Conservation (phyloP, 1,284 basidiomycete genomes). For the Schizophyllum commune region DNA sequence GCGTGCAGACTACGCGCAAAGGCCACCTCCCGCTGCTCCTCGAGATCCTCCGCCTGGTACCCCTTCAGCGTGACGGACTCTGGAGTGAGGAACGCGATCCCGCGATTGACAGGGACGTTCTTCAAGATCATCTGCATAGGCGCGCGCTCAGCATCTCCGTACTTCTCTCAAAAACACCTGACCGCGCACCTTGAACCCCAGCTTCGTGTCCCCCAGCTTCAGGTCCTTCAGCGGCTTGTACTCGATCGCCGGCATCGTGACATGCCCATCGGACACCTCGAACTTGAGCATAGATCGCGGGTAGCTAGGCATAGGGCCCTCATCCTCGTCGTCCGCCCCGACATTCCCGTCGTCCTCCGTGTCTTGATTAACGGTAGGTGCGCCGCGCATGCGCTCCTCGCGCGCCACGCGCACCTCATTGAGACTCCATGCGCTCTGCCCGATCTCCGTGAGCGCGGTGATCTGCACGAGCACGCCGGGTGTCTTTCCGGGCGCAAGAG, state of each 20-base stretch:
- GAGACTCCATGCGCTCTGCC: slow-evolving; percentile 60
- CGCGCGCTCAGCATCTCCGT: slow-evolving; percentile 1
- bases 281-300: slow-evolving; percentile 63
- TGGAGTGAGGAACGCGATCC: slow-evolving; percentile 65
- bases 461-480: slow-evolving; percentile 61
- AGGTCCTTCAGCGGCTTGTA: slow-evolving; percentile 51
- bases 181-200: slow-evolving; percentile 64
- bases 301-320: slow-evolving; percentile 67
- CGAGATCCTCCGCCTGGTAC: slow-evolving; percentile 50
- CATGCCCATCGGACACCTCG: slow-evolving; percentile 58
- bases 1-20: slow-evolving; percentile 48
- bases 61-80: slow-evolving; percentile 50
- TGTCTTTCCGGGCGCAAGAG: slow-evolving; percentile 19
- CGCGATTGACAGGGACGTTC: slow-evolving; percentile 51
- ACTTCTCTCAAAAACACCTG: background rate
- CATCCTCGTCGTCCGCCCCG: slow-evolving; percentile 44
- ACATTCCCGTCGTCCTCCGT: slow-evolving; percentile 46
- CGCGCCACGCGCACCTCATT: slow-evolving; percentile 56
- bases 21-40: slow-evolving; percentile 39
- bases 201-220: slow-evolving; percentile 54
- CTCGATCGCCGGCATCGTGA: slow-evolving; percentile 60
- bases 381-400: slow-evolving; percentile 49
- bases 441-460: slow-evolving; percentile 65
- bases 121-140: slow-evolving; percentile 51
- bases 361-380: slow-evolving; percentile 21